Evolutionary conservation across 805 yeast species (phyloP), one percentile per base, ranked within the genome.

Genomic region (Kluyveromyces wickerhamii): DNA sequence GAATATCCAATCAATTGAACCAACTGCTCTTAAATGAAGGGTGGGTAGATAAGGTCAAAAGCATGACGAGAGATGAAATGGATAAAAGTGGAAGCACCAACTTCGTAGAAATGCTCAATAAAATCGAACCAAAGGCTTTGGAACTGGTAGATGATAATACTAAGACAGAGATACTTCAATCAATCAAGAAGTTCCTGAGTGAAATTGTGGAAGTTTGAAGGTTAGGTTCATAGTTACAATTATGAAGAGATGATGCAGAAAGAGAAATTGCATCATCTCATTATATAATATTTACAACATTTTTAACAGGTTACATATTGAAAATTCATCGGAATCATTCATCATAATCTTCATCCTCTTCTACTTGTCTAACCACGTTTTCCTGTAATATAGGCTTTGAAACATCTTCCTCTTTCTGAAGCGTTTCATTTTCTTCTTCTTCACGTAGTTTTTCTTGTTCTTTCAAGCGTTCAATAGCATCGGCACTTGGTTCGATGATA

Each of bases 21-120:
- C 67, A 77, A 36, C 74, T 72, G 48, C 67, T 88, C 8, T 69
- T 76, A 34, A 81, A 82, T 50, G 69, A 79, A 1, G 96, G 96
- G 5, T 88, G 96, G 96, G 75, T 74, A 40, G 94, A 85, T 46
- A 69, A 78, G 36, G 77, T 88, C 18, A 67, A 74, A 29, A 70
- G 68, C 25, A 45, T 80, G 27, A 81, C 94, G 41, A 39, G 71
- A 59, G 54, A 70, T 70, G 50, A 40, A 57, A 48, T 42, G 25
- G 39, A 61, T 19, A 47, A 54, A n/a, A 63, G 63, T 16, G 66
- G 63, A 24, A 54, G 57, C 8, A 65, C 72, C 9, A 77, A 66
- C 43, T 78, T 78, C 41, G 72, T 71, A 3, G 65, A 65, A 24
- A 53, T 84, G 10, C 62, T 72, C 28, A 49, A 67, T 9, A 60